Base-by-base conservation (phyloP, 768 basidiomycete genomes). In the Tricholoma flavovirens region DNA sequence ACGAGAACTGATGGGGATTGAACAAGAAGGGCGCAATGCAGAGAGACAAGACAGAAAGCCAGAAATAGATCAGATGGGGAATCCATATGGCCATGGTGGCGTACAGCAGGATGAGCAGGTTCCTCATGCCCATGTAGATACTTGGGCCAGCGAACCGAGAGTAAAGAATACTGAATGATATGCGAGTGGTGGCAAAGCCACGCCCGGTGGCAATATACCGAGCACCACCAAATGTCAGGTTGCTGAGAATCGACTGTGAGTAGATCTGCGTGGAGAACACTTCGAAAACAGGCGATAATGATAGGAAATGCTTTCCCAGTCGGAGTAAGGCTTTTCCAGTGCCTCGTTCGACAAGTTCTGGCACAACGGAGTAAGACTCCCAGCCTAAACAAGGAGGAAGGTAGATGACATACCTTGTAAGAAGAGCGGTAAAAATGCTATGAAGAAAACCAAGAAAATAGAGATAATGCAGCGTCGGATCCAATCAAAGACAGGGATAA, bases 1-100 rank as follows among this genome's bases (percentile, higher is more conserved):
- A 92, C 9, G 93, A 92, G 82, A 98, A 99, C 71, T 98, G 97
- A 72, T 99, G 96, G n/a, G 97, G 97, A 74, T 99, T 99, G 84
- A 99, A 99, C 58, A 99, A 60, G 85, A 98, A 99, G 0, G 97
- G 97, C 33, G 97, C 93, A 63, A 98, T 82, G 73, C 93, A 96
- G 17, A 99, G 83, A 9, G 95, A 94, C 57, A 95, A 71, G 56
- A 98, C 93, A 14, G 97, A 96, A 69, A 93, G 82, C 96, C 96
- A 98, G 84, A 98, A 99, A 80, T 98, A 99, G 73, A 96, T 92
- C 63, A 98, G 77, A 73, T 93, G 88, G 4, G 92, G 91, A 56
- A 92, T 90, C 89, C 92, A 98, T 63, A 99, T 82, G 21, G 92
- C 75, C 76, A 98, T 78, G 45, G 94, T 92, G 63, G 87, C 85